Base-by-base conservation (phyloP, 768 basidiomycete genomes). In the Brasilioporus rufonigricans region DNA sequence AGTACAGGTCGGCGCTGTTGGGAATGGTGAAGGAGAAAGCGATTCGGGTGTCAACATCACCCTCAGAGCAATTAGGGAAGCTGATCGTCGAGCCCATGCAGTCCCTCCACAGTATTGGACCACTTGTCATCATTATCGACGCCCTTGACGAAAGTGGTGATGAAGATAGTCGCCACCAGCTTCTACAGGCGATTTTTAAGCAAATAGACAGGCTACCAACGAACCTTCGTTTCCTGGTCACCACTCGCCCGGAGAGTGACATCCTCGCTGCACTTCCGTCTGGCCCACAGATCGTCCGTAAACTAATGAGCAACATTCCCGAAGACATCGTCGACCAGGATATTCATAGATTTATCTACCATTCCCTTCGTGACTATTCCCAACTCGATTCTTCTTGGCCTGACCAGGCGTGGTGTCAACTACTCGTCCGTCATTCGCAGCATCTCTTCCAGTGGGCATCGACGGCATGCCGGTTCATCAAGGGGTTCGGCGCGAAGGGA, bases 91-190 rank as follows among this genome's bases (percentile, higher is more conserved):
- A 38, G n/a, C 36, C 36, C 9, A 39, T 24, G 24, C 13, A 31
- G 19, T 12, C 13, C 38, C 38, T 49, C 38, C 27, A 29, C 19
- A 9, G 26, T 7, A 31, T 49, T 9, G 48, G 48, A 11, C 38
- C 48, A 1, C 35, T 50, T 7, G 21, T 50, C 21, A 18, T 50
- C 18, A 21, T 50, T 11, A 32, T 50, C 23, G 73, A 74, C 29
- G 68, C 56, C 6, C 48, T 72, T 8, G 64, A 69, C 23, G 58
- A 62, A 29, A 62, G 65, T 31, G 58, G 58, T 3, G 50, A 63
- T 31, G 18, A 10, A 24, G 31, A 16, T 2, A 3, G 21, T 47
- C 61, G 62, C 6, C 32, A 32, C 23, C 39, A 26, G 12, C 55
- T 72, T 23, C 58, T 74, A n/a, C 5, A 27, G 9, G 44, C 58